Base-by-base conservation (phyloP, 108 stramenopile species). In the Fragilariopsis cylindrus region DNA sequence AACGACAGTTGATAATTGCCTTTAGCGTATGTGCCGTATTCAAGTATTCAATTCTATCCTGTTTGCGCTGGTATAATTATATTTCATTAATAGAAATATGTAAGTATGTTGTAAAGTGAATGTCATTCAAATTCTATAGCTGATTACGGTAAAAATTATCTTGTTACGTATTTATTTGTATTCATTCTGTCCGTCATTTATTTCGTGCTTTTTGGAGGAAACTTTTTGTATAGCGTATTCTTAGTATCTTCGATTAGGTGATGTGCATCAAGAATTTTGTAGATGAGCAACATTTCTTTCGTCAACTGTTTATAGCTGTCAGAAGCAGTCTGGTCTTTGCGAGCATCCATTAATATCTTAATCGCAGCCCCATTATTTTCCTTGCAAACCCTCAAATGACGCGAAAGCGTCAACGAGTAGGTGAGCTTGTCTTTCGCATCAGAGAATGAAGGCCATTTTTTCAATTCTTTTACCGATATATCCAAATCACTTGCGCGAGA, bases 381-480 rank as follows among this genome's bases (percentile, higher is more conserved):
- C 62, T 63, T 63, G 43, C 62, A 63, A 43, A 63, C 43, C 13
- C 62, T 21, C 15, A 43, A 43, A 7, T 63, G 62, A 6, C 62
- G 62, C 7, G 62, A 63, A 45, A 63, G 21, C 11, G 62, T 63
- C 30, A 63, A 13, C 3, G 62, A 21, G 42, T 63, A 63, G 43
- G 62, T 1, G 3, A 45, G 43, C 4, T 63, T 45, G 9, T 63
- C 62, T 44, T 63, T 63, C 40, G 42, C 30, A 63, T 63, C 62
- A 42, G 62, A 63, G 46, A 63, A 63, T 5, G 62, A 63, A 44
- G 15, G 15, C 62, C 62, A 63, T 45, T 63, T 63, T 44, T 63
- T 63, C 62, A 63, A 63, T n/a, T 63, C 62, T 63, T 63, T 63
- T 13, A 63, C 42, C 15, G 62, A 63, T 45, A 46, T 47, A 44